Evolutionary conservation across 106 monocot genomes (phyloP).

Genomic region (Acorus calamus): DNA sequence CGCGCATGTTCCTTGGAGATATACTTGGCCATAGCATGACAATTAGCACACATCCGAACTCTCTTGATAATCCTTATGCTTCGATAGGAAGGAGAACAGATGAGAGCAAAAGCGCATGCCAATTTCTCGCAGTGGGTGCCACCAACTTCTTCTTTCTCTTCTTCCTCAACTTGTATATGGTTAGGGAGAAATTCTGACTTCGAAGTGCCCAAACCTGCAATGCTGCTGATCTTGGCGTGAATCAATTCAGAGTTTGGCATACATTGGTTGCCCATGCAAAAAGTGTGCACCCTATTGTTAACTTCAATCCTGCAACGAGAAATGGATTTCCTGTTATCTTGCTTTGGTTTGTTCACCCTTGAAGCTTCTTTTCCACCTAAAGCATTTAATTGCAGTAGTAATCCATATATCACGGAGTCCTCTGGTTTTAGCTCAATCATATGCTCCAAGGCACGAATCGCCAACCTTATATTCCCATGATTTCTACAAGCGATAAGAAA

Average conservation of each 20-base stretch:
- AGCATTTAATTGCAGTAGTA: slow-evolving; percentile 27
- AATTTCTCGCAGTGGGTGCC: slow-evolving; percentile 64
- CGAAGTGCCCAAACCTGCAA: slow-evolving; percentile 10
- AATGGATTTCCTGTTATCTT: slow-evolving; percentile 4
- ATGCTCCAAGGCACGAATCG: slow-evolving; percentile 35
- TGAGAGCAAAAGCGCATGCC: slow-evolving; percentile 51
- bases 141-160: slow-evolving; percentile 37
- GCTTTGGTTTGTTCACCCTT: slow-evolving; percentile 14
- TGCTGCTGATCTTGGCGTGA: slow-evolving; percentile 17
- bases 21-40: slow-evolving; percentile 51
- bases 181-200: neutral
- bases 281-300: slow-evolving; percentile 29
- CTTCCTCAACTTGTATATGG: slow-evolving; percentile 29
- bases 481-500: slow-evolving; percentile 45
- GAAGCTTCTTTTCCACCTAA: slow-evolving; percentile 12
- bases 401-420: slow-evolving; percentile 11
- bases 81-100: slow-evolving; percentile 15
- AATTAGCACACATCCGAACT: slow-evolving; percentile 43
- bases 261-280: slow-evolving; percentile 23
- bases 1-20: slow-evolving; percentile 33
- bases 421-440: slow-evolving; percentile 37
- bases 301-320: slow-evolving; percentile 55
- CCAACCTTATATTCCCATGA: slow-evolving; percentile 42
- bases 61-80: slow-evolving; percentile 59
- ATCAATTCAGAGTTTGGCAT: slow-evolving; percentile 6